Percentiles rank a stretch among this genome's conserved stretches.
phyloP scores from a whole-genome alignment of 2,329 filamentous ascomycete genomes.

The Pseudomassariella vexata region DNA sequence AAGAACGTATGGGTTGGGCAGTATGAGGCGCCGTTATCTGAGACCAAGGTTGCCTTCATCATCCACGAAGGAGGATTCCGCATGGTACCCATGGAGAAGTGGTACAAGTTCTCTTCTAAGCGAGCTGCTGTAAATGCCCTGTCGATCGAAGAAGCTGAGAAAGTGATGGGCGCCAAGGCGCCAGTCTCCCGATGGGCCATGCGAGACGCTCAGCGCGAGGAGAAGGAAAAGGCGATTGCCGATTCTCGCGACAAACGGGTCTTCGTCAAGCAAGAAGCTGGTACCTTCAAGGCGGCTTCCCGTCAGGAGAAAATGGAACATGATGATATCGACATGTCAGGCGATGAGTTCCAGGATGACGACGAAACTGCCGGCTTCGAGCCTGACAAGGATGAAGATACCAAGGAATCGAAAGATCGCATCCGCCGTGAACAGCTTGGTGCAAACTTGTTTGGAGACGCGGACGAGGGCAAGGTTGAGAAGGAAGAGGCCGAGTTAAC shows the following conservation, averaged over 20 bases:
- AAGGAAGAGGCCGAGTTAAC: slow-evolving; percentile 65
- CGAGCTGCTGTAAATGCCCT: slow-evolving; percentile 68
- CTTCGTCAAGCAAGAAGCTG: slow-evolving; percentile 64
- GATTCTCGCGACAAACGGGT: slow-evolving; percentile 54
- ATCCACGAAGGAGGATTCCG: slow-evolving; percentile 66
- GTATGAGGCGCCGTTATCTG: slow-evolving; percentile 83
- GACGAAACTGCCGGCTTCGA: slow-evolving; percentile 75
- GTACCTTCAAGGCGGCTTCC: slow-evolving; percentile 55
- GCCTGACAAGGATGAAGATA: slow-evolving; percentile 73
- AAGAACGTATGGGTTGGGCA: slow-evolving; percentile 91
- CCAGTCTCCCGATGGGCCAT: slow-evolving; percentile 78
- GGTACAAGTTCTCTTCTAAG: slow-evolving; percentile 82
- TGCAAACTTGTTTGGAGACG: slow-evolving; percentile 74
- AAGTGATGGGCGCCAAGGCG: slow-evolving; percentile 71
- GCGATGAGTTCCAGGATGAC: slow-evolving; percentile 79
- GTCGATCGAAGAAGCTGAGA: slow-evolving; percentile 80
- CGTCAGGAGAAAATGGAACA: slow-evolving; percentile 64
- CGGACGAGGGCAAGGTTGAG: slow-evolving; percentile 66
- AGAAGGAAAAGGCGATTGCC: slow-evolving; percentile 51
- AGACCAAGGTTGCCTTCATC: slow-evolving; percentile 75
- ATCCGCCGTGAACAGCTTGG: slow-evolving; percentile 78
- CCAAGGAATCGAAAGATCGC: slow-evolving; percentile 64
- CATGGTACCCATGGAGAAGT: slow-evolving; percentile 91
- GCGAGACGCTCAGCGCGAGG: slow-evolving; percentile 46
- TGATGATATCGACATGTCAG: slow-evolving; percentile 61